Evolutionary conservation across 2,329 filamentous ascomycete species (phyloP).

Genomic region (Dendrostoma leiphaemia): DNA sequence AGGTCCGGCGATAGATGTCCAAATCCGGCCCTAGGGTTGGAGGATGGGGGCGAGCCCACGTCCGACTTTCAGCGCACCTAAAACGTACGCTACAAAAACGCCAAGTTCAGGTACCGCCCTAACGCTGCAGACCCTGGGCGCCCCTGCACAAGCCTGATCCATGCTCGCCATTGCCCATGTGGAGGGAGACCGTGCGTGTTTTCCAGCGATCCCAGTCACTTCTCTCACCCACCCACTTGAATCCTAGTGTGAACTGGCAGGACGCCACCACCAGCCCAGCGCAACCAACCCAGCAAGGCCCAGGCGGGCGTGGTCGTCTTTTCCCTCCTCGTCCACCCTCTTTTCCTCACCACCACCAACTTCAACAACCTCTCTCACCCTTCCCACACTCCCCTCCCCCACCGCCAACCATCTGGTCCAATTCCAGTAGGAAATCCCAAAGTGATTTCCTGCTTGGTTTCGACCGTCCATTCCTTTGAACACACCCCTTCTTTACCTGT

Average conservation of each 20-base stretch:
- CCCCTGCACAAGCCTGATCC: not conserved
- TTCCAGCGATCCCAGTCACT: not conserved
- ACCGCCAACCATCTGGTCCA: conserved; percentile 42
- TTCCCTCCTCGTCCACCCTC: conserved; percentile 23
- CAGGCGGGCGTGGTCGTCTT: too few relatives aligned
- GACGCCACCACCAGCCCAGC: too few relatives aligned
- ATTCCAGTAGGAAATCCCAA: conserved; percentile 53
- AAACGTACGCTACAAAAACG: too few relatives aligned
- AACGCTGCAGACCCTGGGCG: not conserved
- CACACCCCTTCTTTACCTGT: conserved; percentile 20
- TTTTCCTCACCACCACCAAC: conserved; percentile 26
- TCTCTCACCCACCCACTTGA: not conserved
- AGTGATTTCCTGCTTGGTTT: conserved; percentile 53
- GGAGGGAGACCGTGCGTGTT: conserved; percentile 2
- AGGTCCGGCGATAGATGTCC: not conserved
- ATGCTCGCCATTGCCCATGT: not conserved
- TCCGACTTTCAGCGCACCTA: too few relatives aligned
- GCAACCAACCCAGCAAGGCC: too few relatives aligned
- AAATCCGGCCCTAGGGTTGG: not conserved
- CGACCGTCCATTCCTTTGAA: conserved; percentile 58
- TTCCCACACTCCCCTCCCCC: conserved; percentile 20
- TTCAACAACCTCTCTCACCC: conserved; percentile 30
- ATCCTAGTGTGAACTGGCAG: too few relatives aligned
- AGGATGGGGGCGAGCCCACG: not conserved
- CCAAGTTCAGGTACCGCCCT: not conserved